Percentiles rank a stretch among this genome's conserved stretches.
phyloP scores from a whole-genome alignment of 352 stramenopile species.

The Phytophthora pseudosyringae region DNA sequence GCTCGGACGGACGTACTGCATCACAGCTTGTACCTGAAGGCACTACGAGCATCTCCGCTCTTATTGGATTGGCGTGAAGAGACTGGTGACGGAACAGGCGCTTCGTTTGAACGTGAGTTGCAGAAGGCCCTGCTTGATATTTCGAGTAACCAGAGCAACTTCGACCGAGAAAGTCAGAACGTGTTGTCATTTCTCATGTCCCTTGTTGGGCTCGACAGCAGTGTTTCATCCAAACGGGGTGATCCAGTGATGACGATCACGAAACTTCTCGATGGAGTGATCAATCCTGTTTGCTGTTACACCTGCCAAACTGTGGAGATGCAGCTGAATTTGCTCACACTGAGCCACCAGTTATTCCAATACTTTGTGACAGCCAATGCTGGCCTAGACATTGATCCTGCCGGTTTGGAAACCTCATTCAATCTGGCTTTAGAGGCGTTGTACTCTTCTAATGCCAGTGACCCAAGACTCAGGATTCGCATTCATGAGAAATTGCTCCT shows the following conservation, averaged over 20 bases:
- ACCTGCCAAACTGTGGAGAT: not conserved
- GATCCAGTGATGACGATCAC: conserved; percentile 15
- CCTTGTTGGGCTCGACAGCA: conserved; percentile 21
- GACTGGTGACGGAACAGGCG: not conserved
- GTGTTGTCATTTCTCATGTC: conserved; percentile 33
- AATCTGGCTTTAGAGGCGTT: conserved; percentile 8
- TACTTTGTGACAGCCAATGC: conserved; percentile 8
- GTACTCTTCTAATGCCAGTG: not conserved
- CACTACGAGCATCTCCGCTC: conserved; percentile 38
- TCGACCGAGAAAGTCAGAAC: conserved; percentile 38
- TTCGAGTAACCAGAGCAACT: conserved; percentile 21
- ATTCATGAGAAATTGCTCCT: conserved; percentile 42
- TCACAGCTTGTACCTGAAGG: conserved; percentile 30
- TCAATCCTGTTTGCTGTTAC: conserved; percentile 21
- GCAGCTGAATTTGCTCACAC: conserved; percentile 24
- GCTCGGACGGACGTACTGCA: conserved; percentile 27
- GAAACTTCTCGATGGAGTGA: conserved; percentile 16
- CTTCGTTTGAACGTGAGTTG: conserved; percentile 34
- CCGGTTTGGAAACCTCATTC: conserved; percentile 19
- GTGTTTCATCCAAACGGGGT: not conserved
- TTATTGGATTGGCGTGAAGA: conserved; percentile 36
- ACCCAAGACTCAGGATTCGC: conserved; percentile 3
- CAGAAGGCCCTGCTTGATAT: conserved; percentile 30
- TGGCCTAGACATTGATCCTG: not conserved
- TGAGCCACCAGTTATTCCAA: conserved; percentile 24